Base-by-base conservation (phyloP, 768 basidiomycete genomes). In the Leucocoprinus sp. region DNA sequence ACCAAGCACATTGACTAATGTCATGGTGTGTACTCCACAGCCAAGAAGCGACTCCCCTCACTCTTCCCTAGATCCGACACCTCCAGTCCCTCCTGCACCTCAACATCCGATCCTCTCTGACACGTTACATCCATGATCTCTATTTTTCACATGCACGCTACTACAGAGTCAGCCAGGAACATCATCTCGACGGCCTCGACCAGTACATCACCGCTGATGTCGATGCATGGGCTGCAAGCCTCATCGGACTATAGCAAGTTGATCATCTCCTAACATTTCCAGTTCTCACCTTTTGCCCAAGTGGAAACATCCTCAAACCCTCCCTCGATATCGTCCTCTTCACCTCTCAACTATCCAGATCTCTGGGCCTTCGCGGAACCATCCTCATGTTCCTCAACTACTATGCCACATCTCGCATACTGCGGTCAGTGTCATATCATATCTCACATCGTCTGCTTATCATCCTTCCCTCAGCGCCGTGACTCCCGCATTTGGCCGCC, bases 151-250 rank as follows among this genome's bases (percentile, higher is more conserved):
- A 87, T 47, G 64, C 89, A 21, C 75, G 84, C 8, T 90, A 90
- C 57, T 84, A 85, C 59, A 71, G 74, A 37, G 55, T 54, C 17
- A 29, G 49, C 1, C 21, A 31, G 8, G 43, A 42, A 11, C 29
- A 34, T 8, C 67, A 70, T 5, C 69, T 79, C 11, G 86, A 90
- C 21, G 85, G 85, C 3, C 74, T 90, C 17, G 92, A 93, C 54
- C 92, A 95, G 62, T 93, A 91, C 59, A 80, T 97, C 54, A 96
- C 95, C 1, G 84, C 90, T 9, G 95, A 98, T 57, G 78, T 98
- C 14, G 84, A 87, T 31, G 74, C 85, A 1, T 98, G 93, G 77
- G 81, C 87, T 37, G 89, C 91, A 42, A 76, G 85, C 0, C 72
- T 97, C 22, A 72, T 90, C 3, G 84, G 84, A 0, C 71, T 97